These are phyloP conservation scores for Arabidopsis suecica DNA, from an alignment of 345 rosid genomes.

Conservation along the genomic window DNA sequence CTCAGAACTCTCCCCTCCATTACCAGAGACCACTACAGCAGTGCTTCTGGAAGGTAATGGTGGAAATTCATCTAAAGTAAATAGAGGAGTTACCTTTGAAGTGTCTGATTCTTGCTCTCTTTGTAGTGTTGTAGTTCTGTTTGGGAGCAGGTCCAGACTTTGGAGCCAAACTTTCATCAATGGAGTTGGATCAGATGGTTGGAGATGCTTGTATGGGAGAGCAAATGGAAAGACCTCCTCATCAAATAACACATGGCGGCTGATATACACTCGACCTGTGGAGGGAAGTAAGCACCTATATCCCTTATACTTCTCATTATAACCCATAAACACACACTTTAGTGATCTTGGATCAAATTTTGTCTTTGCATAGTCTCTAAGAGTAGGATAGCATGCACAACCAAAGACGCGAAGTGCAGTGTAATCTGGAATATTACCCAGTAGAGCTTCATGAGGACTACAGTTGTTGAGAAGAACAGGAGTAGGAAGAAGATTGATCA, in stretches of 20 bases:
- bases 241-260: background rate
- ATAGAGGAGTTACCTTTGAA: no score
- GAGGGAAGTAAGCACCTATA: background rate
- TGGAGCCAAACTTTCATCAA: background rate
- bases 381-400: background rate
- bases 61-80: no score
- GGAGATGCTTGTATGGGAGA: background rate
- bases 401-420: background rate
- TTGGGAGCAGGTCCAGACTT: background rate
- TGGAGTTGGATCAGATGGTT: background rate
- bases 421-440: background rate
- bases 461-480: background rate
- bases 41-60: no score
- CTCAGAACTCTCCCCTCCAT: background rate
- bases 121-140: no score
- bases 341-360: no score
- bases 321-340: no score
- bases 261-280: background rate
- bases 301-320: no score
- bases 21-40: fast-evolving
- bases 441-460: background rate
- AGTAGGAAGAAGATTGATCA: background rate
- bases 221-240: no score
- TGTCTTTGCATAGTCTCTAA: background rate
- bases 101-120: no score